Evolutionary conservation across 2,329 filamentous ascomycete species (phyloP).

Genomic region (Albifimbria verrucaria): DNA sequence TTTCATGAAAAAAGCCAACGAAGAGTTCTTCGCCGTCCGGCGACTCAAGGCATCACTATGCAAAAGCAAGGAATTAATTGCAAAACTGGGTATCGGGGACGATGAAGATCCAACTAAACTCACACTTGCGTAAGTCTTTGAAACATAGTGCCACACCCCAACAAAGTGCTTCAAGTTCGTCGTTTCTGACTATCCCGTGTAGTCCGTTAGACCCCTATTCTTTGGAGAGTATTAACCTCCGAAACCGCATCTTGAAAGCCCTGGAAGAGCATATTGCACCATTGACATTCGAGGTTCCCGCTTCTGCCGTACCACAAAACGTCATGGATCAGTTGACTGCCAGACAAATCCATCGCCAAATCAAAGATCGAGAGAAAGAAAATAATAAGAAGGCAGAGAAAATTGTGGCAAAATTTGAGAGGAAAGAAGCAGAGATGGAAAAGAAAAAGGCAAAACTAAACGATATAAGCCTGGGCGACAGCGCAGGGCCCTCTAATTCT

Average conservation of each 20-base stretch:
- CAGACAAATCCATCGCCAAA: background rate
- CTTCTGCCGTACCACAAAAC: background rate
- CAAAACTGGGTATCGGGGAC: background rate
- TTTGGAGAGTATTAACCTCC: background rate
- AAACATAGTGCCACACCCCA: too few relatives aligned
- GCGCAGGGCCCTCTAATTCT: too few relatives aligned
- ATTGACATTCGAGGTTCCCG: background rate
- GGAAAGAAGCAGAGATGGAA: background rate
- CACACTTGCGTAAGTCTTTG: background rate
- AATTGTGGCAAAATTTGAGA: background rate
- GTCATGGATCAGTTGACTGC: background rate
- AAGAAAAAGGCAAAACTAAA: background rate
- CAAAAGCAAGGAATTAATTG: background rate
- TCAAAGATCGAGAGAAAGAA: background rate
- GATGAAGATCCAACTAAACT: background rate
- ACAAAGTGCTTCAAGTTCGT: background rate
- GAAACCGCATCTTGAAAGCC: background rate
- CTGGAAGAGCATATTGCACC: background rate
- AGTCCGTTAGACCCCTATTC: background rate
- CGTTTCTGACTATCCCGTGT: background rate
- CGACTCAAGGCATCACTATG: background rate
- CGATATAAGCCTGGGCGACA: too few relatives aligned
- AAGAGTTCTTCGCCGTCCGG: background rate
- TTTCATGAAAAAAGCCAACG: background rate
- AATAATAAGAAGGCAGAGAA: background rate